These are phyloP conservation scores for Saururus chinensis DNA, from an alignment of 164 flowering plant species.

Conservation along the genomic window DNA sequence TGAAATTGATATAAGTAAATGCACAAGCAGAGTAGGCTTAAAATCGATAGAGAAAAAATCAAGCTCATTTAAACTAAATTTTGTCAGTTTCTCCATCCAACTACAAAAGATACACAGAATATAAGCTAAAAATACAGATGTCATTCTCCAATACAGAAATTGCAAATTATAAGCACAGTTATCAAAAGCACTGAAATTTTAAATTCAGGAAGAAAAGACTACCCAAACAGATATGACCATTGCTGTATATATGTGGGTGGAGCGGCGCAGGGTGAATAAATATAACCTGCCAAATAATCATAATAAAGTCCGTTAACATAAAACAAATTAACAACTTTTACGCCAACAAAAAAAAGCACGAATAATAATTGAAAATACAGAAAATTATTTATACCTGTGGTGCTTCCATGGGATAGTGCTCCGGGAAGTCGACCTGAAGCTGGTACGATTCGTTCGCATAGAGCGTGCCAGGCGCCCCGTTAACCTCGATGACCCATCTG, in stretches of 20 bases:
- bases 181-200: background rate
- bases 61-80: no score
- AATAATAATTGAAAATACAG: background rate
- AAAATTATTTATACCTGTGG: slow-evolving; percentile 49
- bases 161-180: no score
- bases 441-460: slow-evolving; percentile 37
- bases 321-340: background rate
- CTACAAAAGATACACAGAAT: no score
- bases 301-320: no score
- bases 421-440: slow-evolving; percentile 31
- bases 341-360: background rate
- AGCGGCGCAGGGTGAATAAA: slow-evolving; percentile 79
- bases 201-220: slow-evolving; percentile 3
- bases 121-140: no score
- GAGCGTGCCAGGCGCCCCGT: slow-evolving; percentile 77
- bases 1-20: no score
- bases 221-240: slow-evolving; percentile 97
- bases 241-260: slow-evolving; percentile 95
- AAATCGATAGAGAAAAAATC: no score
- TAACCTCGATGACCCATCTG: slow-evolving; percentile 34
- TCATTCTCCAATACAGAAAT: no score
- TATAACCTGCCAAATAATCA: slow-evolving; percentile 51
- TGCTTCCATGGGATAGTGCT: slow-evolving; percentile 94
- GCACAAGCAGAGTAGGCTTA: no score
- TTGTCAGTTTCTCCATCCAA: no score